Conservation (phyloP, 139 green algal genomes). For the Volvox africanus region DNA sequence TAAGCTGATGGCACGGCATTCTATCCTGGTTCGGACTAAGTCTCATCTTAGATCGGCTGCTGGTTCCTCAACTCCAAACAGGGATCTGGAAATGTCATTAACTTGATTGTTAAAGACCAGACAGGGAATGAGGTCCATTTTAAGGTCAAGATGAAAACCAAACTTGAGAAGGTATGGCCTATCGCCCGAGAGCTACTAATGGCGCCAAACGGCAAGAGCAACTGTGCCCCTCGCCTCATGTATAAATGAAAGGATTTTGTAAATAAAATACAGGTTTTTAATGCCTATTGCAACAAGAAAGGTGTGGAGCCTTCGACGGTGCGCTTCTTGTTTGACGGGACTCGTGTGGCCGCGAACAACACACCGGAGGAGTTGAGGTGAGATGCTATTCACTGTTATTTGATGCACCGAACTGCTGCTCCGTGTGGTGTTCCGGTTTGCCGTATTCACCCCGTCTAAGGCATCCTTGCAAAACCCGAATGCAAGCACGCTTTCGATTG, state of each 20-base stretch:
- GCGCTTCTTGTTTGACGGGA: constrained; percentile 58
- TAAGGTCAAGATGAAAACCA: constrained; percentile 69
- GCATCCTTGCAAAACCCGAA: too few relatives aligned
- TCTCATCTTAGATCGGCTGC: too few relatives aligned
- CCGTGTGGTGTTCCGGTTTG: too few relatives aligned
- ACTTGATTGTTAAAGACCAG: constrained; percentile 71
- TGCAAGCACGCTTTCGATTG: too few relatives aligned
- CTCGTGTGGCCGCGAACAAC: constrained; percentile 14
- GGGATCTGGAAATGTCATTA: constrained; percentile 53
- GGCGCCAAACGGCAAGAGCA: too few relatives aligned
- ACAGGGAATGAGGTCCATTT: constrained; percentile 68
- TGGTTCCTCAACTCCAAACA: too few relatives aligned
- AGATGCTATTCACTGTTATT: too few relatives aligned
- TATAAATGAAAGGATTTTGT: too few relatives aligned
- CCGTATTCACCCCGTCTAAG: too few relatives aligned
- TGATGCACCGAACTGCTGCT: too few relatives aligned
- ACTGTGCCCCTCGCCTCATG: background rate
- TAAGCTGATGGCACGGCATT: background rate
- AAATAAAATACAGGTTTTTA: constrained; percentile 66
- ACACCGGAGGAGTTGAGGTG: constrained; percentile 33
- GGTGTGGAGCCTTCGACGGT: constrained; percentile 37
- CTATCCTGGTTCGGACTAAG: too few relatives aligned
- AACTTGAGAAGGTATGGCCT: constrained; percentile 67
- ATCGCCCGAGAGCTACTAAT: too few relatives aligned
- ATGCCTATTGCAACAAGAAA: constrained; percentile 70